Percentiles rank a stretch among this genome's conserved stretches.
Evolutionary conservation across 805 yeast genomes (phyloP).

Genomic region (Candida taoyuanica): DNA sequence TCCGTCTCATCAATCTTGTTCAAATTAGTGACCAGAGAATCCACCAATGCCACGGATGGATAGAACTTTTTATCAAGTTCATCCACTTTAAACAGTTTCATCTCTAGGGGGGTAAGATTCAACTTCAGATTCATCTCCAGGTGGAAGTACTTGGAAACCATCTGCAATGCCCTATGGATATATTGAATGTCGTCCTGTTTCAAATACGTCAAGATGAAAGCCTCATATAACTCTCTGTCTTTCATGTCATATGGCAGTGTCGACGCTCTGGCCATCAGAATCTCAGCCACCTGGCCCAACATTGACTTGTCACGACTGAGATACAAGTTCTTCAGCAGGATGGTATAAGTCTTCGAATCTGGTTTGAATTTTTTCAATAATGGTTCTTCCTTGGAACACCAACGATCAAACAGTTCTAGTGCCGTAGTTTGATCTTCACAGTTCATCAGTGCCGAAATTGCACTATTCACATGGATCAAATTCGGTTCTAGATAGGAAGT

Average conservation of each 20-base stretch:
- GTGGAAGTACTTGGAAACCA: constrained; percentile 18
- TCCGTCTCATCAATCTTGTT: constrained; percentile 15
- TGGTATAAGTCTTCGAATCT: constrained; percentile 31
- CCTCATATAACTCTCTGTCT: constrained; percentile 20
- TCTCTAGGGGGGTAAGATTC: constrained; percentile 1
- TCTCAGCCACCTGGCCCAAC: constrained; percentile 1
- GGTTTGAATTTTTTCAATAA: constrained; percentile 26
- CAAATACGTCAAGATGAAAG: constrained; percentile 16
- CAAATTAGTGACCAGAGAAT: constrained; percentile 19
- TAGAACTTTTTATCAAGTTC: constrained; percentile 14
- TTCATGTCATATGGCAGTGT: constrained; percentile 10
- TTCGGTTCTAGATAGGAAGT: constrained; percentile 30
- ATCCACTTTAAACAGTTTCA: constrained; percentile 3
- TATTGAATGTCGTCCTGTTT: constrained; percentile 14
- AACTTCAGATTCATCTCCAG: constrained; percentile 9
- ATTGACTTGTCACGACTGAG: constrained; percentile 9
- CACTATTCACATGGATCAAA: constrained; percentile 42
- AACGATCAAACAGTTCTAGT: constrained; percentile 34
- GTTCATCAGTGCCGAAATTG: constrained; percentile 39
- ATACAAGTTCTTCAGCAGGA: constrained; percentile 22
- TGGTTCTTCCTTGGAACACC: constrained; percentile 18
- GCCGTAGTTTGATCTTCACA: constrained; percentile 36
- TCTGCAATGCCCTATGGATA: constrained; percentile 17
- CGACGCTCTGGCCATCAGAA: constrained; percentile 7
- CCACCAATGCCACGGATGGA: constrained; percentile 20